Percentiles rank a stretch among this genome's conserved stretches.
These are phyloP conservation scores for Orbilia quercus DNA, from an alignment of 2,329 filamentous ascomycete genomes.

Conservation along the genomic window DNA sequence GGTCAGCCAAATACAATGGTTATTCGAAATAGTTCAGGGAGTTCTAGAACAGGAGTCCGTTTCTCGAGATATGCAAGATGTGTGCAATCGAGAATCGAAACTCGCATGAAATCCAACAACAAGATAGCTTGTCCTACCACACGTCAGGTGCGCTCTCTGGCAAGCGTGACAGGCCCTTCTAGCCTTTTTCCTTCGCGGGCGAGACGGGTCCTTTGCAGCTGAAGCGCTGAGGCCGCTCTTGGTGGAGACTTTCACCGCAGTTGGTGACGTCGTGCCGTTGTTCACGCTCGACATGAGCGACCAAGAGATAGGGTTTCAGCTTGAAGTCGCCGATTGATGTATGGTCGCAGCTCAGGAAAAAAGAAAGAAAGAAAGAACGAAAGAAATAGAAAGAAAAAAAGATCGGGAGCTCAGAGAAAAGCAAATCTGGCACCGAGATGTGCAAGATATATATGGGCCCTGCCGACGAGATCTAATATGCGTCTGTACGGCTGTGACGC, in stretches of 20 bases:
- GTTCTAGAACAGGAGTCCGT: conserved; percentile 54
- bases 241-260: conserved; percentile 54
- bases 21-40: conserved; percentile 1
- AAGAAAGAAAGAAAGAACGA: no score
- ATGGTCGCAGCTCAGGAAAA: no score
- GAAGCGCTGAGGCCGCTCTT: conserved; percentile 52
- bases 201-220: conserved; percentile 82
- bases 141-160: conserved; percentile 95
- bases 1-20: conserved; percentile 37
- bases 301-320: conserved; percentile 36
- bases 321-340: conserved; percentile 49
- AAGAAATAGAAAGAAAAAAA: no score
- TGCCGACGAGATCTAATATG: conserved; percentile 24
- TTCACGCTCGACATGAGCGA: conserved; percentile 55
- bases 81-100: conserved; percentile 55
- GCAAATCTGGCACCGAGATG: conserved; percentile 3
- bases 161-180: conserved; percentile 95
- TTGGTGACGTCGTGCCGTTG: conserved; percentile 56
- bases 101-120: conserved; percentile 55
- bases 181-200: conserved; percentile 94
- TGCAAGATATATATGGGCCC: conserved; percentile 35
- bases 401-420: conserved; percentile 17
- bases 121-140: conserved; percentile 76
- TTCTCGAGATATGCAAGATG: conserved; percentile 48
- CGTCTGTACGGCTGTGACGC: conserved; percentile 21